These are phyloP conservation scores for Wickerhamomyces sp. DNA, from an alignment of 1,139 yeast species.

Conservation along the genomic window DNA sequence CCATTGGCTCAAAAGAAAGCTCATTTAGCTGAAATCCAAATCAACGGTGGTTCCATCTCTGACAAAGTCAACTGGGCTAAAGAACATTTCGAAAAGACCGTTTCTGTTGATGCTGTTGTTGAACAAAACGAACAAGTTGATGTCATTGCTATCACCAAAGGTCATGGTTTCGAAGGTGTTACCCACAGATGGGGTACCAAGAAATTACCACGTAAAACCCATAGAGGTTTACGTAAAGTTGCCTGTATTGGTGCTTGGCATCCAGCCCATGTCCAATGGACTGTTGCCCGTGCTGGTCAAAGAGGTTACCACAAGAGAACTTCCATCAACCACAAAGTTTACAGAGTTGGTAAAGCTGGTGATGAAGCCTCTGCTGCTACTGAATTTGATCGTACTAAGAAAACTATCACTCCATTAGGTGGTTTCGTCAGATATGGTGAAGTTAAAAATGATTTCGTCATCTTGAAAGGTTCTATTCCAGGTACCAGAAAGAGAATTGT, in stretches of 20 bases:
- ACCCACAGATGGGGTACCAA: slow-evolving; percentile 99
- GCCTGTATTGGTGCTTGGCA: slow-evolving; percentile 99
- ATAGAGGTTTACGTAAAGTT: slow-evolving; percentile 99
- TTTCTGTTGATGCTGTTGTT: slow-evolving; percentile 89
- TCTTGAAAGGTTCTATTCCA: slow-evolving; percentile 98
- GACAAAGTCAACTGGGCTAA: slow-evolving; percentile 99
- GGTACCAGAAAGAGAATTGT: slow-evolving; percentile 99
- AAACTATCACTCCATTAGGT: slow-evolving; percentile 99
- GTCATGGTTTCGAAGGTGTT: slow-evolving; percentile 99
- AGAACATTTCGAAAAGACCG: slow-evolving; percentile 99
- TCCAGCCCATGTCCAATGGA: slow-evolving; percentile 99
- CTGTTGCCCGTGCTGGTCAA: slow-evolving; percentile 99
- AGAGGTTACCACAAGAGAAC: slow-evolving; percentile 99
- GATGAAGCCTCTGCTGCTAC: slow-evolving; percentile 95
- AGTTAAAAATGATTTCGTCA: slow-evolving; percentile 94
- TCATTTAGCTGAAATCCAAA: slow-evolving; percentile 98
- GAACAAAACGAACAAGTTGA: slow-evolving; percentile 99
- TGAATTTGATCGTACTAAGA: slow-evolving; percentile 98
- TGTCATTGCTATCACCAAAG: slow-evolving; percentile 98
- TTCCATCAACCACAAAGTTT: slow-evolving; percentile 99
- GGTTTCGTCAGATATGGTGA: slow-evolving; percentile 99
- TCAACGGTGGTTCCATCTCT: slow-evolving; percentile 98
- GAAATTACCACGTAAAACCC: slow-evolving; percentile 99
- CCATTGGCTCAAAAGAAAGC: slow-evolving; percentile 99
- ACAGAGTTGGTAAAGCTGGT: slow-evolving; percentile 97